Conservation (phyloP, 805 yeast genomes). For the Nematodospora valgi region DNA sequence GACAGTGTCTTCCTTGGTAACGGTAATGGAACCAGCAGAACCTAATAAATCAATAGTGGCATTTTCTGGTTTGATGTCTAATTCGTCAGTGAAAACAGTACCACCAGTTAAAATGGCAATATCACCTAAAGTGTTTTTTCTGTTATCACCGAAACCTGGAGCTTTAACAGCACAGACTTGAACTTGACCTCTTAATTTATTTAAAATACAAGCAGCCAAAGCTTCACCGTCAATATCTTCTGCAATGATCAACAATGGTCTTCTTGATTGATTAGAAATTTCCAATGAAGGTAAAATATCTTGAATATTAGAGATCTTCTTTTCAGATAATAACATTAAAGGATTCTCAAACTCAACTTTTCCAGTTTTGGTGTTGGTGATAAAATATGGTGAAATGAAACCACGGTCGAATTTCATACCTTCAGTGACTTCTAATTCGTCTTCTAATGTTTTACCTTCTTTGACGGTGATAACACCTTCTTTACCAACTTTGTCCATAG, state of each 20-base stretch:
- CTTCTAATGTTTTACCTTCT: conserved; percentile 96
- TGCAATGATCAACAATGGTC: conserved; percentile 89
- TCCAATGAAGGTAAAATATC: conserved; percentile 92
- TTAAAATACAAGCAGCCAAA: conserved; percentile 93
- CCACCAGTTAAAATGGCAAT: conserved; percentile 94
- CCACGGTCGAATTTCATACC: conserved; percentile 99
- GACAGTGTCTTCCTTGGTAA: conserved; percentile 95
- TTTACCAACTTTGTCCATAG: conserved; percentile 98
- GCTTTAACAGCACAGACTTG: conserved; percentile 97
- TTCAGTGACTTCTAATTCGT: conserved; percentile 92
- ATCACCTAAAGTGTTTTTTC: conserved; percentile 94
- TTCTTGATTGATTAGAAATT: conserved; percentile 86
- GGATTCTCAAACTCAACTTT: conserved; percentile 97
- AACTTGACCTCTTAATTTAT: conserved; percentile 97
- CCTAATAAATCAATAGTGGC: conserved; percentile 90
- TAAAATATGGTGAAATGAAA: conserved; percentile 93
- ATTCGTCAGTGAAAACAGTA: conserved; percentile 86
- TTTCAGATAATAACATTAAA: conserved; percentile 77
- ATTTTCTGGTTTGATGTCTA: conserved; percentile 92
- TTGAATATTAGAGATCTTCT: conserved; percentile 86
- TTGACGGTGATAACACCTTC: conserved; percentile 98
- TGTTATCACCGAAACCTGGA: conserved; percentile 99
- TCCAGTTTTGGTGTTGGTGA: conserved; percentile 87
- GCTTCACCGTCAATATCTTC: conserved; percentile 99
- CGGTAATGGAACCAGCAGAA: conserved; percentile 83